A percentile compares a stretch with the other conserved stretches of the same genome.
Conservation (phyloP, 495 filamentous ascomycete genomes). For the Oleoguttula mirabilis region DNA sequence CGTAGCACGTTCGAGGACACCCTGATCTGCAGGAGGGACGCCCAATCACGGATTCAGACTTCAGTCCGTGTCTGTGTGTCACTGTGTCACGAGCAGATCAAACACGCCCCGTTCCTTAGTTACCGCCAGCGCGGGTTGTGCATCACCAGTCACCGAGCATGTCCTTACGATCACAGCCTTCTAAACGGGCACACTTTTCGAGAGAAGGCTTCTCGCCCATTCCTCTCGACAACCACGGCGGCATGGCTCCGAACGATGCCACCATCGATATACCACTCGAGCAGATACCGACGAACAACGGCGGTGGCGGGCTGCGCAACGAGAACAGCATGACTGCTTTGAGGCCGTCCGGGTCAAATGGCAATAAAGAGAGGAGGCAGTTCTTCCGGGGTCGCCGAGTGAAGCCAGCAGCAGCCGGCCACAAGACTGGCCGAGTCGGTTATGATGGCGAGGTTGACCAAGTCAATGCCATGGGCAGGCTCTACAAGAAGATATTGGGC, state of each 20-base stretch:
- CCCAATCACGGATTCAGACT: too few species aligned
- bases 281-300: constrained; percentile 33
- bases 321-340: constrained; percentile 22
- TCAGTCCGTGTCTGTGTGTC: too few species aligned
- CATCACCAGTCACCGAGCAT: too few species aligned
- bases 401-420: constrained; percentile 34
- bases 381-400: constrained; percentile 48
- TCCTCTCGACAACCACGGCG: constrained; percentile 6
- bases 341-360: constrained; percentile 3
- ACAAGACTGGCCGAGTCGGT: constrained; percentile 34
- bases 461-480: constrained; percentile 69
- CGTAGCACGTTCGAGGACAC: too few species aligned
- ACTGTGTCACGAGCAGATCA: too few species aligned
- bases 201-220: constrained; percentile 27
- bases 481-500: constrained; percentile 75
- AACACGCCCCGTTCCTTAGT: too few species aligned
- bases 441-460: constrained; percentile 48
- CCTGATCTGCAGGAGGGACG: too few species aligned
- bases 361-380: constrained; percentile 37
- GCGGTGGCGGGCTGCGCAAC: constrained; percentile 32
- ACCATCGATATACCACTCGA: constrained; percentile 49
- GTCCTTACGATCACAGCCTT: too few species aligned
- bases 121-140: too few species aligned
- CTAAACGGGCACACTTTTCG: too few species aligned
- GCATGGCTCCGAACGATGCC: constrained; percentile 39